Base-by-base conservation (phyloP, 75 land plant genomes). In the Adiantum capillusveneris region DNA sequence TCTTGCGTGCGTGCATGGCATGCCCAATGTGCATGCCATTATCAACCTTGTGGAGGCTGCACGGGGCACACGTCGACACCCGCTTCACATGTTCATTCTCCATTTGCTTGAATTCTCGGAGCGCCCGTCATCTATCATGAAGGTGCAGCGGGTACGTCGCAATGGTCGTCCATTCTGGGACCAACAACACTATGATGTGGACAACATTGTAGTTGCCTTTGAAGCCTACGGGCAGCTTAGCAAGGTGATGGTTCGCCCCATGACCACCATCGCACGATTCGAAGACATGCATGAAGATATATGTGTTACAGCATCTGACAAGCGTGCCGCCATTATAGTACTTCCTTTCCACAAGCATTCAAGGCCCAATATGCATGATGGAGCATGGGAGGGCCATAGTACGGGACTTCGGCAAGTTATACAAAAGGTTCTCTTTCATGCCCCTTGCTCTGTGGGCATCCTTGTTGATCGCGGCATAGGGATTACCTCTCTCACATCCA, bases 21-120 rank as follows among this genome's bases (percentile, higher is more conserved):
- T 65, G 45, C 43, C 71, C 26, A 83, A 77, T 65, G 72, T 90
- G 34, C 90, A 84, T 25, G 70, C 82, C 37, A 65, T 83, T 45
- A 76, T 90, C 9, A 83, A 83, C 69, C 74, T 90, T 42, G 50
- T 83, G 20, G 90, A 83, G 63, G 70, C 81, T 1, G 67, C 73
- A 1, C 60, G 85, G 3, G 96, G 96, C 3, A 74, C 57, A 44
- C 62, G 63, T 31, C 55, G 24, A 11, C 59, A 60, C 26, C 62
- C 75, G 2, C 66, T 90, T 17, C 63, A 64, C 66, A 70, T 86
- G 25, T 86, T 81, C 62, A 84, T 83, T 34, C 60, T 90, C 75
- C 96, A 90, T 66, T 78, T 90, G 30, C 74, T 86, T 65, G 87
- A 86, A 79, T 73, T 86, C 18, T 81, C 90, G 7, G 96, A 90